Conservation (phyloP, 225 moss, liverwort and hornwort genomes). For the Bryum argenteum region DNA sequence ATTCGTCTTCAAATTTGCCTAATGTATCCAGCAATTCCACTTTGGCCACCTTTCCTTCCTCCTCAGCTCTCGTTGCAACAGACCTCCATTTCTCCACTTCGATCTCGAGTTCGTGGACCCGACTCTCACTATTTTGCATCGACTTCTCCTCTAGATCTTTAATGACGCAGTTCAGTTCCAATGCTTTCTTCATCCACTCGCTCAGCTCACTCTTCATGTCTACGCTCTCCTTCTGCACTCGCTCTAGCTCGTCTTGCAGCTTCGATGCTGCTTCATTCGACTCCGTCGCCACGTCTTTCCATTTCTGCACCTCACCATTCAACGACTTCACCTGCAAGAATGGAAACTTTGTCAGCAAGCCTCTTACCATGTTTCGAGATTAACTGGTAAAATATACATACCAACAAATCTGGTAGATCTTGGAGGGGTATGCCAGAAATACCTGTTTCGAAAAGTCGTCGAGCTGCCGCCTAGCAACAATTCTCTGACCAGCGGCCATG, state of each 20-base stretch:
- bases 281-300: constrained; percentile 53
- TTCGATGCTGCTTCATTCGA: constrained; percentile 34
- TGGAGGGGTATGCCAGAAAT: background rate
- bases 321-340: constrained; percentile 30
- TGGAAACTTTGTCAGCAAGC: background rate
- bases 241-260: constrained; percentile 26
- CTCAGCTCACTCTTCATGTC: constrained; percentile 25
- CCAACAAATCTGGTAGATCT: background rate
- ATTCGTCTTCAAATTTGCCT: constrained; percentile 52
- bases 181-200: constrained; percentile 52
- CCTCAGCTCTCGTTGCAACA: constrained; percentile 39
- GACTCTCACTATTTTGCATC: constrained; percentile 15
- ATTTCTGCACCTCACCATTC: constrained; percentile 45
- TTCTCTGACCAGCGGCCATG: constrained; percentile 58
- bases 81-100: constrained; percentile 42
- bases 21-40: constrained; percentile 47
- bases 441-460: constrained; percentile 44
- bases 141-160: constrained; percentile 42
- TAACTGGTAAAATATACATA: background rate
- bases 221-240: constrained; percentile 32
- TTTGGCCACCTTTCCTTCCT: constrained; percentile 44
- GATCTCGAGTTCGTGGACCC: constrained; percentile 29
- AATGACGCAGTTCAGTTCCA: constrained; percentile 35
- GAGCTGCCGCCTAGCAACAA: constrained; percentile 56
- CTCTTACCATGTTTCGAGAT: background rate